Conservation (phyloP, 2,329 filamentous ascomycete genomes). For the Metarhizium humberi region DNA sequence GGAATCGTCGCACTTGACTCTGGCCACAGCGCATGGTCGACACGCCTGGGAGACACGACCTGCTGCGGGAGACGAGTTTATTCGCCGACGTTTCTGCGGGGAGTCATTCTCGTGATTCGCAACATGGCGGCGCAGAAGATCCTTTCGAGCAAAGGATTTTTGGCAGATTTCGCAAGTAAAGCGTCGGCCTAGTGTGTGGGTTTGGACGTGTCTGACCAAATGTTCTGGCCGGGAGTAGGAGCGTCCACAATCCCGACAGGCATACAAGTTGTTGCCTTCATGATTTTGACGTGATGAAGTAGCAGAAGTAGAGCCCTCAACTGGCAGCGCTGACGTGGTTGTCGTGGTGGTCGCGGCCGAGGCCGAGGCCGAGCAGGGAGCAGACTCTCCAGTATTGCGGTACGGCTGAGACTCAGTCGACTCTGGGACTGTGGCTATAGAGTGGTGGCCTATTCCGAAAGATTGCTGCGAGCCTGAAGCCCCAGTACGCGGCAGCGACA, state of each 20-base stretch:
- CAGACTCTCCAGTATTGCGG: neutral
- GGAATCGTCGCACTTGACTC: constrained; percentile 45
- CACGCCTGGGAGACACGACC: constrained; percentile 45
- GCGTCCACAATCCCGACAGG: constrained; percentile 41
- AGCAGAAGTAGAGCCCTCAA: constrained; percentile 1
- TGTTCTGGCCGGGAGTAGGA: constrained; percentile 45
- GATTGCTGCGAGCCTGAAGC: neutral
- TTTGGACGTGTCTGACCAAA: constrained; percentile 41
- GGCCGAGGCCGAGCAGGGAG: neutral
- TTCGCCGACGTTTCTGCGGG: constrained; percentile 37
- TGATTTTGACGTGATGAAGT: constrained; percentile 11
- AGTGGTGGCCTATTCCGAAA: neutral
- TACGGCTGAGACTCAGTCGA: neutral
- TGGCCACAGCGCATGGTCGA: constrained; percentile 38
- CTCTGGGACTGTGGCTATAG: neutral
- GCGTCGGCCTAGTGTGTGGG: constrained; percentile 40
- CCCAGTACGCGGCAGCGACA: neutral
- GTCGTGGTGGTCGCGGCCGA: neutral
- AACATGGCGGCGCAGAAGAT: constrained; percentile 43
- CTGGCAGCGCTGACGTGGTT: neutral
- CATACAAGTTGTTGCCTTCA: constrained; percentile 29
- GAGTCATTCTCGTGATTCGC: constrained; percentile 41
- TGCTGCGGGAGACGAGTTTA: constrained; percentile 32
- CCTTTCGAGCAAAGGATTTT: constrained; percentile 44
- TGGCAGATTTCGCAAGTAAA: constrained; percentile 41